Conservation (phyloP, 208 protist genomes). For the Trypanosoma melophagium region DNA sequence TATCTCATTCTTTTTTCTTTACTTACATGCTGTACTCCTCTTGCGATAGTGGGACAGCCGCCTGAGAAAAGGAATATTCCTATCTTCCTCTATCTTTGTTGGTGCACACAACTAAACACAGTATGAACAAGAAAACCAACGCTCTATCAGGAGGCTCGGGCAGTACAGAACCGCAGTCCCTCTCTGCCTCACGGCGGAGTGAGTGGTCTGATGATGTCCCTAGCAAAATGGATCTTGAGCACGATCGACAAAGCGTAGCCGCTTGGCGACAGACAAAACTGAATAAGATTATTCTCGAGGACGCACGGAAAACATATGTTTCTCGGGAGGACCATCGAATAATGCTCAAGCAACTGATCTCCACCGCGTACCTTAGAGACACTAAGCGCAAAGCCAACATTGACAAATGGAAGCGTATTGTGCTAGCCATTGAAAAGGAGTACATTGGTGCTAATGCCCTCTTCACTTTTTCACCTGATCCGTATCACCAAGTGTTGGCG, state of each 20-base stretch:
- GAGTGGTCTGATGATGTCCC: constrained; percentile 30
- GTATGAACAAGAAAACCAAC: constrained; percentile 2
- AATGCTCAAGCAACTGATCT: constrained; percentile 82
- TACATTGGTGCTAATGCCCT: constrained; percentile 79
- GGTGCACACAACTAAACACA: too few species aligned
- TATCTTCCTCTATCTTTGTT: too few species aligned
- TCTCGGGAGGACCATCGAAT: constrained; percentile 81
- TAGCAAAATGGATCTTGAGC: constrained; percentile 39
- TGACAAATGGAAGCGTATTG: constrained; percentile 61
- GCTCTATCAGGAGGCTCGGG: background rate
- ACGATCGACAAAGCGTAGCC: constrained; percentile 57
- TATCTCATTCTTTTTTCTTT: too few species aligned
- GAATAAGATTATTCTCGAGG: constrained; percentile 72
- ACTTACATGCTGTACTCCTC: too few species aligned
- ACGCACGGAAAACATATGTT: constrained; percentile 44
- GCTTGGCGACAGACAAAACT: constrained; percentile 61
- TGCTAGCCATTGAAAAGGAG: constrained; percentile 71
- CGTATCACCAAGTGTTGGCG: constrained; percentile 76
- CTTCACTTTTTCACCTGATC: constrained; percentile 76
- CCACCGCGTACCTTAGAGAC: constrained; percentile 66
- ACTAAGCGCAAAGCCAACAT: constrained; percentile 53
- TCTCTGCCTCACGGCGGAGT: background rate
- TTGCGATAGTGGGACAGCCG: too few species aligned
- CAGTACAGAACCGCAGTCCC: background rate
- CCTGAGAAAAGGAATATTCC: too few species aligned